phyloP scores from a whole-genome alignment of 768 basidiomycete species.

The Dentipellis sp. region DNA sequence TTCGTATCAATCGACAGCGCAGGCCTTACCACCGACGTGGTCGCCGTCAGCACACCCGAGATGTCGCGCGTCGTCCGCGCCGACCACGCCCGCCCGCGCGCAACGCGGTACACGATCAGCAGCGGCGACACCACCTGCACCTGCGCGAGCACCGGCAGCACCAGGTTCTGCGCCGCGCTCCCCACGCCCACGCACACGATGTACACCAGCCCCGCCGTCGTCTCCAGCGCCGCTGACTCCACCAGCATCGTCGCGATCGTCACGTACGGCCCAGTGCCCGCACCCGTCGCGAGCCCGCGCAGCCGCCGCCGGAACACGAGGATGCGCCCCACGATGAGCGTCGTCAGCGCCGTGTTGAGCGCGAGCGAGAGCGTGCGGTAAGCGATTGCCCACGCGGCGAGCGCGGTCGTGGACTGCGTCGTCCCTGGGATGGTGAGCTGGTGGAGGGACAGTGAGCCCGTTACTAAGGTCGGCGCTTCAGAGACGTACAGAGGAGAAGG shows the following conservation, averaged over 20 bases:
- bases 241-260: conserved; percentile 2
- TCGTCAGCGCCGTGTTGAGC: conserved; percentile 9
- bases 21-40: too few relatives aligned
- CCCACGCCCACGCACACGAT: conserved; percentile 10
- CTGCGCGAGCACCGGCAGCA: conserved; percentile 13
- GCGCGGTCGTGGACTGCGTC: not conserved
- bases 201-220: conserved; percentile 6
- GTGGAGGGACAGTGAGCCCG: conserved; percentile 13
- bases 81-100: conserved; percentile 2
- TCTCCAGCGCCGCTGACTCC: conserved; percentile 12
- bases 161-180: conserved; percentile 10
- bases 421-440: conserved; percentile 9
- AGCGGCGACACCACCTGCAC: conserved; percentile 12
- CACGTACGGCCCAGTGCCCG: not conserved
- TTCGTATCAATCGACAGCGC: too few relatives aligned
- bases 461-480: conserved; percentile 4
- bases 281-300: not conserved
- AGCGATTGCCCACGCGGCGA: conserved; percentile 10
- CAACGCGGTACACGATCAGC: conserved; percentile 12
- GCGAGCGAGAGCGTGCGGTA: conserved; percentile 15
- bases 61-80: not conserved
- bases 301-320: not conserved
- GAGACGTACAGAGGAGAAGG: not conserved
- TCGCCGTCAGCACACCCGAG: not conserved
- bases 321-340: conserved; percentile 8